Base-by-base conservation (phyloP, 331 rosid genomes). In the Prunus yedoensis region DNA sequence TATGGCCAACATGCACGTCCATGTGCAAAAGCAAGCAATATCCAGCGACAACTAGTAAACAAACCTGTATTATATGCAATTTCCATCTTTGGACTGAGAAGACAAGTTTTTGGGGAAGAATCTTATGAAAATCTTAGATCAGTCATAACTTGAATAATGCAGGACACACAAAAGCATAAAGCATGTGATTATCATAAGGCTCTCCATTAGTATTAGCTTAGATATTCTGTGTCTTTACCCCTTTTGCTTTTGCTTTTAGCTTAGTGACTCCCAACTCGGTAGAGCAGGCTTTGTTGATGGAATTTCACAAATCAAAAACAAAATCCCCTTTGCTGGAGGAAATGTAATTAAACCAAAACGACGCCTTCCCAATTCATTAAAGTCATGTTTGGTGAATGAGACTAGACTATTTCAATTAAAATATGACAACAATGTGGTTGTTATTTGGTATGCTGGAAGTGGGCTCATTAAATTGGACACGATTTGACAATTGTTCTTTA, bases 381-480 rank as follows among this genome's bases (percentile, higher is more conserved):
- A 38, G 9, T 35, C 9, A 35, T 35, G 43, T 38, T 38, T 38
- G 9, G 43, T 38, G 43, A 38, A 38, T 38, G 0, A 38, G 2
- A 38, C 2, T 7, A 2, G 2, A 38, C 9, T 38, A 38, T 6
- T 38, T 38, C 43, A 38, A 38, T 38, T 38, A 38, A 38, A 38
- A 6, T 38, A 0, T 1, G 2, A 38, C 9, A 38, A 38, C 6
- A 1, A 6, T 0, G 2, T 38, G 8, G 43, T 0, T 0, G 2
- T 38, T 38, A 38, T 38, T 38, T 38, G 9, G 9, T 38, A 38
- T 38, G 43, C 2, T 6, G 9, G 2, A 1, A 35, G 8, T 35
- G 2, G 41, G 2, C 2, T 6, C 41, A 35, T 35, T 35, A 1
- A 38, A 38, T 1, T 6, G 43, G 43, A 6, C 43, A 6, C 2